phyloP scores from a whole-genome alignment of 129 eudicot genomes.

The Escallonia rubra region DNA sequence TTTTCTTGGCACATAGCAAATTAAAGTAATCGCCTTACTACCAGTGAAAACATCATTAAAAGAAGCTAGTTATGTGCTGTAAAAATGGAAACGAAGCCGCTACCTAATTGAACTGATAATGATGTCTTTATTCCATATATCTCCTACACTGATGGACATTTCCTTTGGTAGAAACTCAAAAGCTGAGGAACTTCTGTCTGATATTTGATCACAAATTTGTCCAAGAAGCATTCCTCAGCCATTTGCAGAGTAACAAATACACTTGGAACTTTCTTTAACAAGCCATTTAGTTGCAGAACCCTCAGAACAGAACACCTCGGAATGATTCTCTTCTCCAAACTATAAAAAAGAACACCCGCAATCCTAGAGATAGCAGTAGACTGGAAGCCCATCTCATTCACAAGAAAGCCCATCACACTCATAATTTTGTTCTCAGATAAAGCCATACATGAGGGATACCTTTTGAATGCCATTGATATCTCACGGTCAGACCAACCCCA shows the following conservation, averaged over 20 bases:
- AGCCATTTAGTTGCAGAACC: neutral
- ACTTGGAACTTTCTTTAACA: neutral
- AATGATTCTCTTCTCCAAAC: conserved; percentile 8
- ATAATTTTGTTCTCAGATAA: conserved; percentile 1
- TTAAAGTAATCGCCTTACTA: no score
- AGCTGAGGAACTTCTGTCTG: neutral
- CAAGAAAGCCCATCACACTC: neutral
- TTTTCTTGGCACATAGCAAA: no score
- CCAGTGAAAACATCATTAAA: no score
- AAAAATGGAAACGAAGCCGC: no score
- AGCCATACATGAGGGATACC: neutral
- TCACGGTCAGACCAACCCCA: conserved; percentile 17
- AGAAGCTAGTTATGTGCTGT: no score
- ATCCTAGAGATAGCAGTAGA: neutral
- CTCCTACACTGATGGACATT: no score
- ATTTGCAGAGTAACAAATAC: neutral
- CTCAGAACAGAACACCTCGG: neutral
- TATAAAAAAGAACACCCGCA: neutral
- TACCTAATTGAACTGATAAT: no score
- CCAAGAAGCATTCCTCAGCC: neutral
- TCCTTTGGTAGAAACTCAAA: neutral
- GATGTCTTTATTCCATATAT: no score
- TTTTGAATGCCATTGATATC: neutral
- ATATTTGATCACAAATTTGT: neutral
- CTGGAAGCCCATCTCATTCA: conserved; percentile 12